Percentiles rank a stretch among this genome's conserved stretches.
These are phyloP conservation scores for Globisporangium irregulare DNA, from an alignment of 352 stramenopile genomes.

Conservation along the genomic window DNA sequence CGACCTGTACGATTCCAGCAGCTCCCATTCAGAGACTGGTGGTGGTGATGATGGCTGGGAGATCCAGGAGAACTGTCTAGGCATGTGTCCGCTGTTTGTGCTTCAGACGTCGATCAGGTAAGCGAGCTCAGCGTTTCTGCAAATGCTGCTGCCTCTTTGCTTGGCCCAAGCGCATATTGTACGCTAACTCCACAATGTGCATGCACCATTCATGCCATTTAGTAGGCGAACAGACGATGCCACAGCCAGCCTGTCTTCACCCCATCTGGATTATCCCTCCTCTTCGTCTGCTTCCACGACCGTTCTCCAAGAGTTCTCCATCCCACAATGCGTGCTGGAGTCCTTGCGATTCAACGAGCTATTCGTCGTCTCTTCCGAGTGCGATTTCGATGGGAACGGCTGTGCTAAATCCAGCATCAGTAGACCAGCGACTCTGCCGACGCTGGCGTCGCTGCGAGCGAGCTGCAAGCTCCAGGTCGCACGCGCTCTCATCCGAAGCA, in stretches of 20 bases:
- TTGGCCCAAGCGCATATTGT: not conserved
- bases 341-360: not conserved
- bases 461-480: constrained; percentile 5
- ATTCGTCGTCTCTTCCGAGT: not conserved
- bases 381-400: not conserved
- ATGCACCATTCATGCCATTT: not conserved
- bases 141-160: not conserved
- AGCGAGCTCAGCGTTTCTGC: not conserved
- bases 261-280: not conserved
- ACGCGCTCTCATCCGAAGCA: not conserved
- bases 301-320: constrained; percentile 48
- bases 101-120: constrained; percentile 27
- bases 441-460: constrained; percentile 9
- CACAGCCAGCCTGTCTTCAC: not conserved
- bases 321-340: constrained; percentile 38
- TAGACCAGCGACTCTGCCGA: constrained; percentile 10
- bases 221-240: not conserved
- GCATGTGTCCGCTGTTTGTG: constrained; percentile 43
- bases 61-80: constrained; percentile 49
- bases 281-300: constrained; percentile 11
- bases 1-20: constrained; percentile 19
- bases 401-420: no score
- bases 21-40: not conserved
- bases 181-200: constrained; percentile 7
- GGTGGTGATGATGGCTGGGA: constrained; percentile 20